These are phyloP conservation scores for Urochloa ruziziensis DNA, from an alignment of 176 grass and related monocot species.

Conservation along the genomic window DNA sequence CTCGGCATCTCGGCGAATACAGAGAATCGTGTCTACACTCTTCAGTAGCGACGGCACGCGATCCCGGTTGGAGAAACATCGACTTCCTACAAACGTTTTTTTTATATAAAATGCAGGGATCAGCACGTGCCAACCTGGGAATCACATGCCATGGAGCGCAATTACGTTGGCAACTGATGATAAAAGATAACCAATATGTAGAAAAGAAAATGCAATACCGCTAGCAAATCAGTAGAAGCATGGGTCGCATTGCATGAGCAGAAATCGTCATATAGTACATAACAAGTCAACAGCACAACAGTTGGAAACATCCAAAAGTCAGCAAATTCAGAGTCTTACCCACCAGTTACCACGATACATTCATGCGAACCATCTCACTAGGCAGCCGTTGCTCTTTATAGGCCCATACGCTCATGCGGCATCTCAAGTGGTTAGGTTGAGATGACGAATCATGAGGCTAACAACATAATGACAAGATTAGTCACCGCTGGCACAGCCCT, in stretches of 20 bases:
- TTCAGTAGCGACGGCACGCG: background rate
- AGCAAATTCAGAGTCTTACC: background rate
- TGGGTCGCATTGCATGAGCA: background rate
- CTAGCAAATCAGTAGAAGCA: background rate
- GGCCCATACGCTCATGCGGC: background rate
- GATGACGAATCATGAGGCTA: background rate
- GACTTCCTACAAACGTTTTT: background rate
- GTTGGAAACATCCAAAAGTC: background rate
- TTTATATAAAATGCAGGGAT: no score
- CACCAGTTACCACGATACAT: background rate
- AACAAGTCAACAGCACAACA: background rate
- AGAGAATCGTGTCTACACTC: background rate
- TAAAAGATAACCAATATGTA: no score
- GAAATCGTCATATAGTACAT: conserved; percentile 1
- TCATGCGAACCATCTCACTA: background rate
- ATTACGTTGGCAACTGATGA: no score
- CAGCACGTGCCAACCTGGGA: no score
- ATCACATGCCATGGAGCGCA: no score
- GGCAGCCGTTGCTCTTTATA: background rate
- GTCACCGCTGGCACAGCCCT: conserved; percentile 69
- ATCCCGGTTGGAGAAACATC: background rate
- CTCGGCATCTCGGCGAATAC: background rate
- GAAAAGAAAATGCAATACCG: background rate
- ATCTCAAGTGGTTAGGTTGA: background rate
- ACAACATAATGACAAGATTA: conserved; percentile 36